phyloP scores from a whole-genome alignment of 306 rosid species.

The Gastrolobium bilobum region DNA sequence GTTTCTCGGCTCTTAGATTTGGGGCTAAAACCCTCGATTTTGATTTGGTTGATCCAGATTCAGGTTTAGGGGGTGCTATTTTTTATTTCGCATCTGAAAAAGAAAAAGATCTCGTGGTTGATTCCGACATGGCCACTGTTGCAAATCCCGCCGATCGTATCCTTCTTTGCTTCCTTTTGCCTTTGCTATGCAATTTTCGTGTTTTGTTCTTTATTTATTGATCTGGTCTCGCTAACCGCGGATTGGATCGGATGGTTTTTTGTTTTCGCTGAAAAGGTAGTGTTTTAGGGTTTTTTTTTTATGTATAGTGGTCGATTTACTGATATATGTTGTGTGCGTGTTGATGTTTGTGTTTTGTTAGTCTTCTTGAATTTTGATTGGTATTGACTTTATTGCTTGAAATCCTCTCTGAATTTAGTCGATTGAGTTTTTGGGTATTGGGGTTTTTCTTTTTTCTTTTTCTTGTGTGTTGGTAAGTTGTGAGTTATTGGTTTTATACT shows the following conservation, averaged over 20 bases:
- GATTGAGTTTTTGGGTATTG: not conserved
- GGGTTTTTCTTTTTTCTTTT: not conserved
- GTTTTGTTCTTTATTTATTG: not conserved
- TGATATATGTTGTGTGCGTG: not conserved
- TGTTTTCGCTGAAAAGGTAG: not conserved
- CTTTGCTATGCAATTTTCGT: not conserved
- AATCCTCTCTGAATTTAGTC: not conserved
- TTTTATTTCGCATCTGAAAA: conserved; percentile 5
- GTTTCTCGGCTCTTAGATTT: conserved; percentile 55
- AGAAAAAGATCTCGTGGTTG: conserved; percentile 58
- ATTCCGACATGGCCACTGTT: conserved; percentile 79
- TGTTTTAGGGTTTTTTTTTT: conserved; percentile 17
- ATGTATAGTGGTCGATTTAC: not conserved
- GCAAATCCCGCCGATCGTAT: conserved; percentile 95
- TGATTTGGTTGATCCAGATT: conserved; percentile 32
- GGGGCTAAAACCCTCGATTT: conserved; percentile 52
- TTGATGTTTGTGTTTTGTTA: not conserved
- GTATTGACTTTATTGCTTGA: conserved; percentile 11
- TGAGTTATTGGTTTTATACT: not conserved
- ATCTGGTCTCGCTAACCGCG: conserved; percentile 36
- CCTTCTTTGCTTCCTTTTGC: conserved; percentile 52
- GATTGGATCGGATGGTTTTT: conserved; percentile 47
- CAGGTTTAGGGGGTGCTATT: conserved; percentile 46
- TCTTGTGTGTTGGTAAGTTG: not conserved
- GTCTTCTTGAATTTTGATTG: conserved; percentile 13